Evolutionary conservation across 768 basidiomycete species (phyloP).

Genomic region (Kockovaella imperatae): DNA sequence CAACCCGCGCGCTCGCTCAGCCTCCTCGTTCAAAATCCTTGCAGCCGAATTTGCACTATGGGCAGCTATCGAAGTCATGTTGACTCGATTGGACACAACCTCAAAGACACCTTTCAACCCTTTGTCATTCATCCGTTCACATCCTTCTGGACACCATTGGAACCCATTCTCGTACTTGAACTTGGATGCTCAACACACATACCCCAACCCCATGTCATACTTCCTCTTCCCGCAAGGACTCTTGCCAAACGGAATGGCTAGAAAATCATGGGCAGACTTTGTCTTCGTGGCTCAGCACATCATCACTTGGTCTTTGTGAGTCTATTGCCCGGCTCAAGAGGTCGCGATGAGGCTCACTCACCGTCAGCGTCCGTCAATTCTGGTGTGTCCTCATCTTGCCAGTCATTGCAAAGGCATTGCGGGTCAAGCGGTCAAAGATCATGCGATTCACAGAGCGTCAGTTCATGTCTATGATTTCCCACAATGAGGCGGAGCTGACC

Average conservation of each 20-base stretch:
- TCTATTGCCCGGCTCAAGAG: not conserved
- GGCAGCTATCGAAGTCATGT: too few relatives aligned
- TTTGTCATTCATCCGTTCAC: constrained; percentile 35
- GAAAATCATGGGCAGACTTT: constrained; percentile 66
- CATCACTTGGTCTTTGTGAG: constrained; percentile 72
- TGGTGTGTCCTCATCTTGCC: constrained; percentile 59
- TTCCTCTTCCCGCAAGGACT: constrained; percentile 55
- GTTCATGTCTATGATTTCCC: constrained; percentile 1
- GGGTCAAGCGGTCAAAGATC: constrained; percentile 64
- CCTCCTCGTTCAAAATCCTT: too few relatives aligned
- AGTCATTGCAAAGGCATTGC: constrained; percentile 63
- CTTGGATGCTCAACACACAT: too few relatives aligned
- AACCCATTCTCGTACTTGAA: too few relatives aligned
- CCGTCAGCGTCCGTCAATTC: constrained; percentile 57
- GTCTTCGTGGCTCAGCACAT: constrained; percentile 74
- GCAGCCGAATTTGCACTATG: too few relatives aligned
- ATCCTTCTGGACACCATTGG: constrained; percentile 48
- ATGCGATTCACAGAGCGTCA: constrained; percentile 77
- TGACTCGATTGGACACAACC: too few relatives aligned
- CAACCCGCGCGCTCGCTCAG: too few relatives aligned
- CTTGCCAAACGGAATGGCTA: constrained; percentile 47
- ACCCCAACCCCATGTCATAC: constrained; percentile 64
- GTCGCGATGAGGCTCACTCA: not conserved
- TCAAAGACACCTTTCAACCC: too few relatives aligned
- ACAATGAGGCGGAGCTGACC: not conserved